Evolutionary conservation across 2,329 filamentous ascomycete species (phyloP), one percentile per base, ranked within the genome.

Genomic region (Westerdykella sp.): DNA sequence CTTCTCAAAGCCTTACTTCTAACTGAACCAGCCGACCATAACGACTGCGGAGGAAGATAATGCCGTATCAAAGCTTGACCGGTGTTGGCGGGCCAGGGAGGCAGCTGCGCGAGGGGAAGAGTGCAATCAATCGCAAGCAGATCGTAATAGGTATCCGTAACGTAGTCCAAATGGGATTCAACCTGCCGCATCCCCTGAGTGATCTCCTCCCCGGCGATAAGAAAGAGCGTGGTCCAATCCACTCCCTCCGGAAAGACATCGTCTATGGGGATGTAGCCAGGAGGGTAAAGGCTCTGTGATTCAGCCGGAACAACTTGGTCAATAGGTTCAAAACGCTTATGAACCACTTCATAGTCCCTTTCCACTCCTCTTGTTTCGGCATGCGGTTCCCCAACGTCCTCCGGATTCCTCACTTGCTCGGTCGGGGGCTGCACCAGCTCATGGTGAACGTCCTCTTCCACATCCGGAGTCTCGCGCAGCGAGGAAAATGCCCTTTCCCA

Each of bases 401-500:
- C 25, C 25, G 43, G 30, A 35, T 45, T 21, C 16, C 21, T 22
- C 15, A 15, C 40, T 10, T 41, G 31, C 30, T 44, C 42, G 28
- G 49, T 45, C 21, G 64, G 62, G 39, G 25, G 4, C 25, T 12
- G 7, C 25, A 7, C 25, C 25, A 28, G 25, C 25, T 28, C 25
- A 4, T 28, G 18, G 18, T 3, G 18, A 21, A 21, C 25, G n/a
- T 14, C 31, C 13, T 35, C 40, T 31, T 34, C 31, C 25, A 10
- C 25, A 12, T 28, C 25, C 11, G 25, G 11, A 28, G 9, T 28
- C 7, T 71, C 65, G 45, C 70, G 74, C 6, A 76, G 74, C 41
- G 77, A 71, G 22, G 76, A 74, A 51, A 87, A 76, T 44, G 78
- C 76, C 15, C 66, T 60, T 42, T 87, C 81, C 69, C 85, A 78